Evolutionary conservation across 257 asterid genomes (phyloP).

Genomic region (Hygrophila difformis): DNA sequence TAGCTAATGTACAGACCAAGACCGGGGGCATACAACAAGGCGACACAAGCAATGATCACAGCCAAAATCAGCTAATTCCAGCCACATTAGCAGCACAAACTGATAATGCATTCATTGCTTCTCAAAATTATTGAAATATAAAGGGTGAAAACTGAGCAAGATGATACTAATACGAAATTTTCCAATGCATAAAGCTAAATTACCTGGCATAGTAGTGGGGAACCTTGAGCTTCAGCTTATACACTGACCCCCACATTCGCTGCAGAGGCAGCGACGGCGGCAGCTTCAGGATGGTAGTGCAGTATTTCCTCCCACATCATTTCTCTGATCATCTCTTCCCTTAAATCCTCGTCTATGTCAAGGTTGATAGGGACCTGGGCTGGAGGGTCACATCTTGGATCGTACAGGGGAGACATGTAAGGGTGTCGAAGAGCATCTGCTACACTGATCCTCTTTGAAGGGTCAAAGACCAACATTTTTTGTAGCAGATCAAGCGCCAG

Average conservation of each 20-base stretch:
- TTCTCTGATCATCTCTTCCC: constrained; percentile 49
- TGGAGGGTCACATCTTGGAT: constrained; percentile 46
- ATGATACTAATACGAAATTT: not conserved
- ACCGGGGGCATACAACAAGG: no score
- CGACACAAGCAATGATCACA: constrained; percentile 2
- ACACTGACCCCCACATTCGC: constrained; percentile 17
- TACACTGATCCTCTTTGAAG: constrained; percentile 53
- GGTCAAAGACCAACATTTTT: constrained; percentile 54
- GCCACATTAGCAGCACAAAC: constrained; percentile 36
- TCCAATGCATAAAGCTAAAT: constrained; percentile 8
- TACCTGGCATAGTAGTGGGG: not conserved
- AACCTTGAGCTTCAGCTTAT: constrained; percentile 7
- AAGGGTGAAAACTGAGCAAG: not conserved
- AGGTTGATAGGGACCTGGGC: constrained; percentile 50
- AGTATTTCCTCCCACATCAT: constrained; percentile 58
- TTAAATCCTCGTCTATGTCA: constrained; percentile 52
- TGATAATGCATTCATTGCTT: constrained; percentile 23
- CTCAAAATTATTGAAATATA: constrained; percentile 25
- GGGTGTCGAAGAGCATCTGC: constrained; percentile 58
- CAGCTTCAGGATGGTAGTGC: constrained; percentile 47
- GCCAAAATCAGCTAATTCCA: constrained; percentile 15
- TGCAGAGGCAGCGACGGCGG: no score
- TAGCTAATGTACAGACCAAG: no score
- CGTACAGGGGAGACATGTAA: constrained; percentile 58
- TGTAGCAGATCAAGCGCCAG: constrained; percentile 46